Base-by-base conservation (phyloP, 2,329 filamentous ascomycete species). In the Cercospora sp. region DNA sequence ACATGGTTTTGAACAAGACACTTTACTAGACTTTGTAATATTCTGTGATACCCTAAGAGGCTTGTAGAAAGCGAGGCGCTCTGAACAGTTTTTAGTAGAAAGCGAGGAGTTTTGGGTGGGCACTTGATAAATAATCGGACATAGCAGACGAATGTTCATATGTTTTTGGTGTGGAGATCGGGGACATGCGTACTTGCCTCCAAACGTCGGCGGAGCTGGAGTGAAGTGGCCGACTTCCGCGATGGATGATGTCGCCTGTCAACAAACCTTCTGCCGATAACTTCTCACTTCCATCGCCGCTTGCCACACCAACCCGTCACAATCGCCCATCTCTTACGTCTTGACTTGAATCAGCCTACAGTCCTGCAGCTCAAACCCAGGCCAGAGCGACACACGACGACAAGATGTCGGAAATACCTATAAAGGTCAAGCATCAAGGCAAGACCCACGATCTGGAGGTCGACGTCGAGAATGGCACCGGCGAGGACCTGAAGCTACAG, bases 401-500 rank as follows among this genome's bases (percentile, higher is more conserved):
- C 51, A 71, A 42, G 55, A 78, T 78, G 77, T 72, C 75, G 69
- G 72, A 76, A 18, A 73, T 79, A 36, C 70, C 77, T 42, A 73
- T 99, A 74, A 86, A 93, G 78, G 90, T 99, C 74, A 98, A 97
- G 82, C 94, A 99, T 80, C 90, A 93, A 79, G 94, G 94, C 83
- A 97, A 95, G 81, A 94, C 94, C 79, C 91, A 98, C 84, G 90
- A 98, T 78, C 88, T 99, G 79, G 94, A 98, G 70, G 88, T 99
- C 76, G 94, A 98, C 79, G 86, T 91, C 53, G 85, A 87, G 28
- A 90, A 92, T 60, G 63, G 63, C 57, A 93, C 89, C 70, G 95
- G 95, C 81, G 93, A 97, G 81, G 92, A 91, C 66, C 93, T 99
- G 84, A 99, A 98, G 80, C 92, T 91, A 77, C 95, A 98, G 80